These are phyloP conservation scores for Fusarium brachygibbosum DNA, from an alignment of 2,329 filamentous ascomycete species.

Conservation along the genomic window DNA sequence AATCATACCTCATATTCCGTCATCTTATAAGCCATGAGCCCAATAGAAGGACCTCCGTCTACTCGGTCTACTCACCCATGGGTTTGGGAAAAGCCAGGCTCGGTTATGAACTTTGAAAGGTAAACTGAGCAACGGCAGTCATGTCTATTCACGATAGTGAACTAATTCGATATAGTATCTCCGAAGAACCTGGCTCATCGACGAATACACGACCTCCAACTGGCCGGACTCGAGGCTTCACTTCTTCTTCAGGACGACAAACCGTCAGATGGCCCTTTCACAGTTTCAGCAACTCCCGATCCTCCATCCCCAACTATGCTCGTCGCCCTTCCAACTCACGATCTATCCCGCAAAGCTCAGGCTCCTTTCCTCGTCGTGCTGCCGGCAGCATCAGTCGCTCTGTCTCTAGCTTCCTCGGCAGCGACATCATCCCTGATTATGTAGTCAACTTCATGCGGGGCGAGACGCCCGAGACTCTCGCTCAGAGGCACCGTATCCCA, in stretches of 20 bases:
- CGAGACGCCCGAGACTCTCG: slow-evolving; percentile 67
- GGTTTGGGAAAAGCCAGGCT: slow-evolving; percentile 45
- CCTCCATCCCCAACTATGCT: slow-evolving; percentile 41
- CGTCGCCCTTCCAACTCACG: slow-evolving; percentile 40
- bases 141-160: slow-evolving; percentile 18
- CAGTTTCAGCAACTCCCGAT: slow-evolving; percentile 48
- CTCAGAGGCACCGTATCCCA: slow-evolving; percentile 56
- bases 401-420: slow-evolving; percentile 54
- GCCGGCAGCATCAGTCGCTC: slow-evolving; percentile 49
- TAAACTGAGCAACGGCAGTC: slow-evolving; percentile 19
- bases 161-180: slow-evolving; percentile 41
- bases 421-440: slow-evolving; percentile 67
- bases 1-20: slow-evolving; percentile 13
- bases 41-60: slow-evolving; percentile 47
- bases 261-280: slow-evolving; percentile 49
- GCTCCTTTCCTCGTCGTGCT: slow-evolving; percentile 44
- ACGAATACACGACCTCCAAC: slow-evolving; percentile 37
- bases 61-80: slow-evolving; percentile 41
- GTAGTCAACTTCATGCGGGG: slow-evolving; percentile 68
- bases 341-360: slow-evolving; percentile 42
- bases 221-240: slow-evolving; percentile 47
- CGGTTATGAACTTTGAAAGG: slow-evolving; percentile 48
- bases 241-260: slow-evolving; percentile 47
- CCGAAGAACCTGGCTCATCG: slow-evolving; percentile 44
- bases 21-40: slow-evolving; percentile 22